Evolutionary conservation across 352 stramenopile genomes (phyloP).

Genomic region (Phytophthora citricola): DNA sequence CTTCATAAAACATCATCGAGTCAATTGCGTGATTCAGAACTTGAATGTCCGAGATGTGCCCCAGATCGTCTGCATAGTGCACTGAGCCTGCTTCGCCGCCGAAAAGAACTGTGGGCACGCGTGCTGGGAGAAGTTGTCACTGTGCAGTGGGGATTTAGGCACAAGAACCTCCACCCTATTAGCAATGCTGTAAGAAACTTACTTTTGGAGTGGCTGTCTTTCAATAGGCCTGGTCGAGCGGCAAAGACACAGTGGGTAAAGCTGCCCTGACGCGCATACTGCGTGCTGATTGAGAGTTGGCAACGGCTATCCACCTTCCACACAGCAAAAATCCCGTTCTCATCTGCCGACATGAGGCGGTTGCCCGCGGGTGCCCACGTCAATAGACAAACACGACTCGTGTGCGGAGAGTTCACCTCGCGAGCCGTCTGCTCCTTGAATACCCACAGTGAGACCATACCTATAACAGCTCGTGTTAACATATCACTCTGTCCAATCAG

Average conservation of each 20-base stretch:
- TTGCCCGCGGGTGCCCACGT: conserved; percentile 90
- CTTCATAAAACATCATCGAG: conserved; percentile 90
- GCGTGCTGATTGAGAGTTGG: conserved; percentile 77
- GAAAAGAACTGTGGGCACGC: conserved; percentile 93
- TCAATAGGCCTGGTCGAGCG: conserved; percentile 42
- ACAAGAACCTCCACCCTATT: no score
- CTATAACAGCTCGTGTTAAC: conserved; percentile 30
- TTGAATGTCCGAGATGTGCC: conserved; percentile 92
- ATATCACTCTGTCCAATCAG: neutral
- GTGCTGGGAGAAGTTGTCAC: conserved; percentile 58
- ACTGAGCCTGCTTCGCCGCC: conserved; percentile 91
- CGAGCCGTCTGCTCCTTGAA: conserved; percentile 72
- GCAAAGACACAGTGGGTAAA: conserved; percentile 92
- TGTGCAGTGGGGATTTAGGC: conserved; percentile 3
- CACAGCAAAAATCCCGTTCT: conserved; percentile 82
- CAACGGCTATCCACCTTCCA: conserved; percentile 88
- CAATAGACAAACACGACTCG: conserved; percentile 79
- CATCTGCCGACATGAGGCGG: conserved; percentile 90
- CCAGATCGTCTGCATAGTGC: conserved; percentile 93
- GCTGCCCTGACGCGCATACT: conserved; percentile 88
- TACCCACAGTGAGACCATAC: conserved; percentile 87
- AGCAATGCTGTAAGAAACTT: neutral
- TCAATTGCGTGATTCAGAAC: conserved; percentile 88
- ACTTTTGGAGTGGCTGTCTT: conserved; percentile 60
- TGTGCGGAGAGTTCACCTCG: conserved; percentile 87